Evolutionary conservation across 179 eudicot genomes (phyloP).

Genomic region (Gypsophila paniculata): DNA sequence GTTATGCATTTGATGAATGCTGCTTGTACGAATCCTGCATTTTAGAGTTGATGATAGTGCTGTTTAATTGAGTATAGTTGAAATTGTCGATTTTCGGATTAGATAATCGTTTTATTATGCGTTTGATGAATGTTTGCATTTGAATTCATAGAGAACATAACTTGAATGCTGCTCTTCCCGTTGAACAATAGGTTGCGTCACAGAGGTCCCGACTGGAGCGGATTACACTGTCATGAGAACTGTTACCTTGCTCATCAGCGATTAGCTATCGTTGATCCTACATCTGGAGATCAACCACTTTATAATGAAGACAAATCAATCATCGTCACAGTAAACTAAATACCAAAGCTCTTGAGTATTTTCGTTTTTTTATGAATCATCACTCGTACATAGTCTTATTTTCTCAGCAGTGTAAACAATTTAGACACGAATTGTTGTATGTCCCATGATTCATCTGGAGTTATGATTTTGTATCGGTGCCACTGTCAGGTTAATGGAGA

Average conservation of each 20-base stretch:
- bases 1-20: too few species aligned
- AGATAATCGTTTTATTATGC: too few species aligned
- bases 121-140: too few species aligned
- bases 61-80: too few species aligned
- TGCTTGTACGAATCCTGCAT: too few species aligned
- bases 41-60: too few species aligned
- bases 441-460: not conserved
- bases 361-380: not conserved
- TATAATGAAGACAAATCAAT: constrained; percentile 78
- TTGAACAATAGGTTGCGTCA: constrained; percentile 63
- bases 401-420: not conserved
- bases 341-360: not conserved
- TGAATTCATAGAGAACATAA: not conserved
- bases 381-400: not conserved
- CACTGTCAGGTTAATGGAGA: constrained; percentile 84
- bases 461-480: not conserved
- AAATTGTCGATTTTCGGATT: too few species aligned
- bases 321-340: constrained; percentile 58
- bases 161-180: constrained; percentile 12
- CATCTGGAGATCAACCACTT: constrained; percentile 98
- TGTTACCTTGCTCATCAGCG: constrained; percentile 95
- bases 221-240: constrained; percentile 65
- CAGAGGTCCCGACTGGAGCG: constrained; percentile 99
- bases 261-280: constrained; percentile 88
- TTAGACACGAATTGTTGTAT: not conserved